Conservation (phyloP, 1,284 basidiomycete genomes). For the Sporisorium scitamineum region DNA sequence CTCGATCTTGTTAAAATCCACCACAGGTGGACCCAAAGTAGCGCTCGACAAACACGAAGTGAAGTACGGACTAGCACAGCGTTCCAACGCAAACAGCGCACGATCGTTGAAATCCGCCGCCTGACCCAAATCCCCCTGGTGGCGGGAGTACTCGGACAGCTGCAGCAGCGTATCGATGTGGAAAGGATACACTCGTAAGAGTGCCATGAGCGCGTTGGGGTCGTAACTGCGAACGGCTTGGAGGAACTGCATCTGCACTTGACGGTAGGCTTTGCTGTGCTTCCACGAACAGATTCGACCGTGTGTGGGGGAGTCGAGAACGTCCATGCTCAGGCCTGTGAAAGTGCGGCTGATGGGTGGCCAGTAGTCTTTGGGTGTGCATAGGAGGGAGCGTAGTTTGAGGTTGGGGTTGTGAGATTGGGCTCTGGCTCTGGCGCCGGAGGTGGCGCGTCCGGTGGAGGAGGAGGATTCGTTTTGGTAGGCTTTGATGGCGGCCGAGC, state of each 20-base stretch:
- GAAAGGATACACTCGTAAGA: slow-evolving; percentile 65
- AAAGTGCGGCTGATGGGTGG: slow-evolving; percentile 63
- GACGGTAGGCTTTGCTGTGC: slow-evolving; percentile 62
- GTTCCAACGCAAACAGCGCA: slow-evolving; percentile 66
- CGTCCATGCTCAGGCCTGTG: slow-evolving; percentile 65
- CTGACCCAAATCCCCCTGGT: slow-evolving; percentile 67
- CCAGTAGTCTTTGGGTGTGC: slow-evolving; percentile 64
- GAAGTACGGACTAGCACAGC: slow-evolving; percentile 59
- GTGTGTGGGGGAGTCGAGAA: slow-evolving; percentile 32
- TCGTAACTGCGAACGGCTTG: slow-evolving; percentile 66
- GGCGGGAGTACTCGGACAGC: slow-evolving; percentile 62
- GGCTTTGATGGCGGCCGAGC: slow-evolving; percentile 67
- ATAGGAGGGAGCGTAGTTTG: slow-evolving; percentile 57
- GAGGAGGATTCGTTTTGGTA: slow-evolving; percentile 52
- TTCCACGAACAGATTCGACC: slow-evolving; percentile 60
- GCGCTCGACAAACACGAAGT: slow-evolving; percentile 56
- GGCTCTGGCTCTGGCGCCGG: slow-evolving; percentile 50
- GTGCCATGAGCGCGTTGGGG: slow-evolving; percentile 58
- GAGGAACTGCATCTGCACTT: slow-evolving; percentile 66
- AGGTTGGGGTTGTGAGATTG: slow-evolving; percentile 64
- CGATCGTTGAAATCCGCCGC: slow-evolving; percentile 65
- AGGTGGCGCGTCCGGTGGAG: slow-evolving; percentile 21
- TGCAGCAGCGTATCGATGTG: slow-evolving; percentile 68
- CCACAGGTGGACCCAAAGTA: slow-evolving; percentile 54
- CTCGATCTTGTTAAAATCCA: slow-evolving; percentile 64